These are phyloP conservation scores for Plectranthus barbatus DNA, from an alignment of 257 asterid species.

Conservation along the genomic window DNA sequence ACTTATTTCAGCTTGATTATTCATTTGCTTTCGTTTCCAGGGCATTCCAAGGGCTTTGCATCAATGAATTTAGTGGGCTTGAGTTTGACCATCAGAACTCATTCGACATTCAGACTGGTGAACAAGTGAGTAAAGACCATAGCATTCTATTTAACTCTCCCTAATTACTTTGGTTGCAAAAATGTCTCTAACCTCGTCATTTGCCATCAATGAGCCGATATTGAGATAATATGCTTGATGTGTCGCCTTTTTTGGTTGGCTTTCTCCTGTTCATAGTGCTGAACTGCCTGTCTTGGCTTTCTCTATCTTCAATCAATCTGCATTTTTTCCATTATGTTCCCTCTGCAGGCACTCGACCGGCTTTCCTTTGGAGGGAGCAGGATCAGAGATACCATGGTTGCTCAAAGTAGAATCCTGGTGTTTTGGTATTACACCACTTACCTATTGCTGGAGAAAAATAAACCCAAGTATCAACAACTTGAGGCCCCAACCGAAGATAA, in stretches of 20 bases:
- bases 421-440: slow-evolving; percentile 90
- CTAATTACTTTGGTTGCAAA: too few species aligned
- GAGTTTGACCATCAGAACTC: slow-evolving; percentile 79
- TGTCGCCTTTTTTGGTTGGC: not conserved
- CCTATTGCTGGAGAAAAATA: slow-evolving; percentile 85
- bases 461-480: slow-evolving; percentile 80
- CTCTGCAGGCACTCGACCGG: slow-evolving; percentile 76
- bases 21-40: slow-evolving; percentile 31
- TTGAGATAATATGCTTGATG: not conserved
- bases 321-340: too few species aligned
- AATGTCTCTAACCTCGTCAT: not conserved
- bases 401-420: slow-evolving; percentile 76
- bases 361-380: slow-evolving; percentile 74
- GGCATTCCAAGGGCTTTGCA: slow-evolving; percentile 98
- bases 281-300: not conserved
- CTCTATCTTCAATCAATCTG: too few species aligned
- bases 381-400: slow-evolving; percentile 59
- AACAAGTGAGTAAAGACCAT: slow-evolving; percentile 62
- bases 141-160: too few species aligned
- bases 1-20: not conserved
- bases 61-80: slow-evolving; percentile 83
- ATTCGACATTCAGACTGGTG: slow-evolving; percentile 77
- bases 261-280: not conserved
- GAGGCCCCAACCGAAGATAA: slow-evolving; percentile 42
- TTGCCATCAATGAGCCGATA: not conserved